Evolutionary conservation across 352 stramenopile genomes (phyloP).

Genomic region (Globisporangium rhizosaccharum): DNA sequence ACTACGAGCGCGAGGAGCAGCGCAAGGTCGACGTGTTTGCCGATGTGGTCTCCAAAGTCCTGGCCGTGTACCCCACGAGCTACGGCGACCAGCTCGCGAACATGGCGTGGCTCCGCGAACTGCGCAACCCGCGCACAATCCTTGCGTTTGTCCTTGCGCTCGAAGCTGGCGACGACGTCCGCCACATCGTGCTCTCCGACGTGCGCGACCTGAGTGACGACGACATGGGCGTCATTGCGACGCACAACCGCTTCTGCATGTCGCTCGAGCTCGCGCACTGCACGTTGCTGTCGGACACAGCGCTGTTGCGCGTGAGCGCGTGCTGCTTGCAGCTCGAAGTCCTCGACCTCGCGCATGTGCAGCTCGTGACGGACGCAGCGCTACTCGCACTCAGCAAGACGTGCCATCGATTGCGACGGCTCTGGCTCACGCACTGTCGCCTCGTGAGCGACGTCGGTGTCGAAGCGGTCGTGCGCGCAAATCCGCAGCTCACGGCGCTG

Average conservation of each 20-base stretch:
- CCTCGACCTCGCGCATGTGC: slow-evolving; percentile 75
- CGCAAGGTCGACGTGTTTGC: slow-evolving; percentile 44
- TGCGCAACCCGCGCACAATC: slow-evolving; percentile 43
- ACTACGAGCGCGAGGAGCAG: slow-evolving; percentile 31
- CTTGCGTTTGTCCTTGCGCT: slow-evolving; percentile 61
- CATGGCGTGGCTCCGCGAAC: slow-evolving; percentile 51
- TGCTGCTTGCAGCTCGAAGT: slow-evolving; percentile 64
- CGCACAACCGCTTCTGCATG: slow-evolving; percentile 47
- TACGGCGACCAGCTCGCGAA: slow-evolving; percentile 68
- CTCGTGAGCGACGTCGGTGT: slow-evolving; percentile 76
- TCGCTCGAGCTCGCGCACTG: slow-evolving; percentile 39
- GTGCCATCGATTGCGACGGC: slow-evolving; percentile 40
- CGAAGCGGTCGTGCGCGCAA: slow-evolving; percentile 47
- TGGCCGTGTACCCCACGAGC: slow-evolving; percentile 52
- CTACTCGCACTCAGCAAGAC: slow-evolving; percentile 44
- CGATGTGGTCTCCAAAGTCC: slow-evolving; percentile 60
- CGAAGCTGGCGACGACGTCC: slow-evolving; percentile 47
- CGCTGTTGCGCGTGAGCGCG: slow-evolving; percentile 32
- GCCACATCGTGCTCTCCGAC: slow-evolving; percentile 18
- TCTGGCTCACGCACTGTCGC: slow-evolving; percentile 56
- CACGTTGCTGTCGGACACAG: slow-evolving; percentile 27
- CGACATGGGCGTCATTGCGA: slow-evolving; percentile 59
- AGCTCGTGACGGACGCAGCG: slow-evolving; percentile 47
- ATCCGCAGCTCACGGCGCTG: slow-evolving; percentile 50
- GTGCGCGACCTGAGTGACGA: slow-evolving; percentile 33